Evolutionary conservation across 2,329 filamentous ascomycete species (phyloP), one percentile per base, ranked within the genome.

Genomic region (Rhytidhysteron rufulum): DNA sequence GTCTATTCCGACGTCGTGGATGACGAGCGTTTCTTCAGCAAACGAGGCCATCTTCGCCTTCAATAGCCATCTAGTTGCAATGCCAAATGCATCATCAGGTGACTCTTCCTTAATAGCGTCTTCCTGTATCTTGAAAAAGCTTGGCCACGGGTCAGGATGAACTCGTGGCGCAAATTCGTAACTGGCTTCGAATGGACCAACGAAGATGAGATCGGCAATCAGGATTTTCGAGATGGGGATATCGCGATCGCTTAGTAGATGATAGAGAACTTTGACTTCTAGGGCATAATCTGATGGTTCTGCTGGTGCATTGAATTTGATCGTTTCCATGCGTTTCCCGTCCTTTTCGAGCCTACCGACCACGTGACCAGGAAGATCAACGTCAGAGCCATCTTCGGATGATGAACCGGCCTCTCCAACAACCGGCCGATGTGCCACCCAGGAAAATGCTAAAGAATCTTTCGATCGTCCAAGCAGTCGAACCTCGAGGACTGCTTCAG

Each of bases 111-210:
- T 63, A 24, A 47, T 45, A 31, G 62, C 55, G 7, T 54, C 54
- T n/a, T 66, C 58, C 29, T 81, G 75, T 15, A 78, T 70, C 38
- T 82, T 75, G 63, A 97, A 98, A 53, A 94, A 82, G 60, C 84
- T 89, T 1, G 93, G 90, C 91, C 93, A 98, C 2, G 80, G 74
- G 35, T 85, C 83, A 0, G 77, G 65, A 62, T 96, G 85, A 3
- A 95, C 72, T 8, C 85, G 79, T 9, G 93, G 89, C 10, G 83
- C 75, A 46, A 97, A 80, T 47, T 94, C 88, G 62, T 95, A 96
- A 55, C 86, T 93, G 13, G 89, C 87, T 66, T 95, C 89, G 54
- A 98, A 97, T 0, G 91, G 88, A 36, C 82, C 83, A 39, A 88
- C 80, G 40, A 96, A 77, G 27, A 81, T 78, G 4, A 97, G 64